Percentiles rank a stretch among this genome's conserved stretches.
phyloP scores from a whole-genome alignment of 2,329 filamentous ascomycete species.

The Cucurbitaria berberidis region DNA sequence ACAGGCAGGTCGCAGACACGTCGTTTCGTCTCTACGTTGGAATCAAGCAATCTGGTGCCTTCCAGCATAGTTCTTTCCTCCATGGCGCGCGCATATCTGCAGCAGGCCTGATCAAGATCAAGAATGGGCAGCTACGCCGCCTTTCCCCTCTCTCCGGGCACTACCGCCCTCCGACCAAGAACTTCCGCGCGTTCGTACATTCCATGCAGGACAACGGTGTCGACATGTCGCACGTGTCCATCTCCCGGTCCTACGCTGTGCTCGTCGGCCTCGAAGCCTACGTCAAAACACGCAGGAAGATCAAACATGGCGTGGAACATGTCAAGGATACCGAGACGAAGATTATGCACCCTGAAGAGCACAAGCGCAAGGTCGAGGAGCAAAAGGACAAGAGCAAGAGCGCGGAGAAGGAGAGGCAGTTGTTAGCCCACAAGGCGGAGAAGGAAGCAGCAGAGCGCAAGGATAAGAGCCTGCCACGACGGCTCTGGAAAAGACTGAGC shows the following conservation, averaged over 20 bases:
- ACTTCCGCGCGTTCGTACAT: constrained; percentile 82
- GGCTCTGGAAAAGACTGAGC: constrained; percentile 40
- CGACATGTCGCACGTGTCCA: constrained; percentile 78
- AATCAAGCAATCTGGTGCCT: constrained; percentile 86
- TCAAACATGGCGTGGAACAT: constrained; percentile 62
- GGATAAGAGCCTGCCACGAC: constrained; percentile 38
- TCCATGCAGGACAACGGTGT: constrained; percentile 74
- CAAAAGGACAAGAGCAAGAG: constrained; percentile 64
- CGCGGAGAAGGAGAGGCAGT: constrained; percentile 67
- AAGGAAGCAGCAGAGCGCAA: constrained; percentile 55
- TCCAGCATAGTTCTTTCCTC: constrained; percentile 90
- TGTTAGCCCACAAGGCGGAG: constrained; percentile 49
- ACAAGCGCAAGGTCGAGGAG: constrained; percentile 53
- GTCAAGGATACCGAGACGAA: constrained; percentile 63
- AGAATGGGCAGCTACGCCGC: constrained; percentile 75
- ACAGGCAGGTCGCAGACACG: constrained; percentile 70
- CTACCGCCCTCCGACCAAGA: constrained; percentile 81
- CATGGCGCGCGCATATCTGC: constrained; percentile 81
- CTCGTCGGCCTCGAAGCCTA: constrained; percentile 84
- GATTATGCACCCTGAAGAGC: constrained; percentile 66
- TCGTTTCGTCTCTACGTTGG: constrained; percentile 85
- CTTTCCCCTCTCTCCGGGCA: constrained; percentile 75
- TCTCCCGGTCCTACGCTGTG: constrained; percentile 82
- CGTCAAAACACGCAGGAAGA: constrained; percentile 68
- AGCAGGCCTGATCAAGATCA: constrained; percentile 84